A percentile compares a stretch with the other conserved stretches of the same genome.
Evolutionary conservation across 179 eudicot species (phyloP).

Genomic region (Camellia oleifera): DNA sequence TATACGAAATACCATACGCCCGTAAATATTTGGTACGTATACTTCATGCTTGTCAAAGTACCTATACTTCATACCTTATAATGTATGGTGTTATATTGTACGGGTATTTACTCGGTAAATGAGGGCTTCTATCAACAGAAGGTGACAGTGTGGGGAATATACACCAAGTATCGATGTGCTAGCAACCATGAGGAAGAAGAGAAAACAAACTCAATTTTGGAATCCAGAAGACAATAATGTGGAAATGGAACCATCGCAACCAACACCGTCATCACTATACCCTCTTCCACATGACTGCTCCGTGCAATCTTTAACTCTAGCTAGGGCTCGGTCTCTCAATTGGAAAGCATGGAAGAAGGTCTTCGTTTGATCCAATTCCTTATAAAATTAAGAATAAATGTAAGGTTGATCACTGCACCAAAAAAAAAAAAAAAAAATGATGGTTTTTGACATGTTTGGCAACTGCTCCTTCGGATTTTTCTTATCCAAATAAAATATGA

Average conservation of each 20-base stretch:
- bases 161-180: slow-evolving; percentile 80
- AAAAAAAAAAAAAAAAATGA: too few species aligned
- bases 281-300: slow-evolving; percentile 20
- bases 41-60: too few species aligned
- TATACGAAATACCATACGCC: too few species aligned
- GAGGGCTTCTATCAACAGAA: slow-evolving; percentile 72
- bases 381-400: slow-evolving; percentile 19
- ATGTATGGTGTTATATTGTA: not conserved
- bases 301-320: not conserved
- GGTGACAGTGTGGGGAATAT: slow-evolving; percentile 95
- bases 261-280: slow-evolving; percentile 14
- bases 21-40: too few species aligned
- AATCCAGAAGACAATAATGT: slow-evolving; percentile 42
- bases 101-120: slow-evolving; percentile 84
- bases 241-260: slow-evolving; percentile 17
- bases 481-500: too few species aligned
- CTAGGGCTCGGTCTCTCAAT: slow-evolving; percentile 47
- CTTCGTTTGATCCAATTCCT: slow-evolving; percentile 47
- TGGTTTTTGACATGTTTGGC: too few species aligned
- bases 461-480: too few species aligned
- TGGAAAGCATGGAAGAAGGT: slow-evolving; percentile 64
- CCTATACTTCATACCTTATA: too few species aligned
- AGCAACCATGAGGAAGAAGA: slow-evolving; percentile 54
- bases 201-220: slow-evolving; percentile 85
- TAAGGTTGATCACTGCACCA: not conserved